These are phyloP conservation scores for Anthoceros angustus DNA, from an alignment of 225 moss, liverwort and hornwort species.

Conservation along the genomic window DNA sequence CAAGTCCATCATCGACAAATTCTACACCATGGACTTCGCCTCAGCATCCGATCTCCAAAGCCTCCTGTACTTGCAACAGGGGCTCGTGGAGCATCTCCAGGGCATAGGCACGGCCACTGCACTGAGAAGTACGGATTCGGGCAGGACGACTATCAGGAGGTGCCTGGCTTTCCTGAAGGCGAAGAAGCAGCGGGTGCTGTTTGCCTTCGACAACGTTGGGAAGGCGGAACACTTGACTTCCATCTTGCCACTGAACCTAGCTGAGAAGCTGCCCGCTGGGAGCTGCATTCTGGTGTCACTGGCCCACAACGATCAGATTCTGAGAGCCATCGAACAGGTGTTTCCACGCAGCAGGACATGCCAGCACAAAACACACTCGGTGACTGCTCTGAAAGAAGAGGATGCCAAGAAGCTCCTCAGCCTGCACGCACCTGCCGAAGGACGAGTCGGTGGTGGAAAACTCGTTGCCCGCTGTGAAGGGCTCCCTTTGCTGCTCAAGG, in stretches of 20 bases:
- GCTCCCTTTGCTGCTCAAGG: neutral
- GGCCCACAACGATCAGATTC: too few relatives aligned
- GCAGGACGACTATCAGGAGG: neutral
- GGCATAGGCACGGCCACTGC: neutral
- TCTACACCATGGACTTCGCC: neutral
- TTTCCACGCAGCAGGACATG: too few relatives aligned
- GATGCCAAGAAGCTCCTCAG: too few relatives aligned
- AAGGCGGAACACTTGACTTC: neutral
- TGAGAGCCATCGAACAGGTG: too few relatives aligned
- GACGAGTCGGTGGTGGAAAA: too few relatives aligned
- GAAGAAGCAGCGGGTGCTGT: neutral
- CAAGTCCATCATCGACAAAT: neutral
- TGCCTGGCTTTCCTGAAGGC: neutral
- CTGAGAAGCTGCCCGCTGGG: neutral
- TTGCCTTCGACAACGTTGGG: neutral
- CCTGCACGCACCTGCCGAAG: too few relatives aligned
- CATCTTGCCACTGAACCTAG: neutral
- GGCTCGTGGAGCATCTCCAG: neutral
- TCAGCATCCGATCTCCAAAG: neutral
- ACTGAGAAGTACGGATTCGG: neutral
- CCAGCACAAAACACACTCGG: too few relatives aligned
- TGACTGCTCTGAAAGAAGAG: too few relatives aligned
- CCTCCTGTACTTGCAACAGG: neutral
- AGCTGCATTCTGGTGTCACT: neutral
- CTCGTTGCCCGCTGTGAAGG: neutral